Percentiles rank a stretch among this genome's conserved stretches.
These are phyloP conservation scores for Penicillium cinerascens DNA, from an alignment of 495 filamentous ascomycete genomes.

Conservation along the genomic window DNA sequence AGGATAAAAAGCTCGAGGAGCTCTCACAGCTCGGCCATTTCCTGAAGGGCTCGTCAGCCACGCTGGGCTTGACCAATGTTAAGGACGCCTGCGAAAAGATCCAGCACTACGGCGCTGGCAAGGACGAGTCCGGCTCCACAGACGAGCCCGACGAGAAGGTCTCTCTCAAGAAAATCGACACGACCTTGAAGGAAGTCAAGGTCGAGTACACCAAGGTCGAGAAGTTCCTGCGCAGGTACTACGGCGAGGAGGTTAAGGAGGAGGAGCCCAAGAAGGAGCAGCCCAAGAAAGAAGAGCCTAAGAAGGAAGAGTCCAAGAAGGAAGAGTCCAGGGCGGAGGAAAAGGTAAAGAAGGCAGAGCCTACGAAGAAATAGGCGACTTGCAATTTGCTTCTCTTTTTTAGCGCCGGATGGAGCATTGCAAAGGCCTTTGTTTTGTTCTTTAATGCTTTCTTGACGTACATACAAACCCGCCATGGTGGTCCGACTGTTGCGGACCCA, in stretches of 20 bases:
- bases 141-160: slow-evolving; percentile 59
- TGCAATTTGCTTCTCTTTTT: slow-evolving; percentile 13
- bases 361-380: slow-evolving; percentile 17
- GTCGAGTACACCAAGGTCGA: slow-evolving; percentile 74
- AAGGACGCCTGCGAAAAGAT: slow-evolving; percentile 94
- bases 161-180: slow-evolving; percentile 64
- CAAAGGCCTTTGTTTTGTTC: slow-evolving; percentile 14
- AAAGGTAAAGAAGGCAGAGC: not conserved
- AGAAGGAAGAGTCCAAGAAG: slow-evolving; percentile 12
- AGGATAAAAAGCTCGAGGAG: slow-evolving; percentile 58
- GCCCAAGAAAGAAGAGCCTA: slow-evolving; percentile 6
- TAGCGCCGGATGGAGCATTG: slow-evolving; percentile 36
- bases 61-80: slow-evolving; percentile 87
- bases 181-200: slow-evolving; percentile 67
- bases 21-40: slow-evolving; percentile 90
- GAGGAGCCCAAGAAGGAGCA: slow-evolving; percentile 11
- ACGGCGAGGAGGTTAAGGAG: slow-evolving; percentile 42
- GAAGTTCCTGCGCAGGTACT: slow-evolving; percentile 68
- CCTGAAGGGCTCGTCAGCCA: slow-evolving; percentile 96
- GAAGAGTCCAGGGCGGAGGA: slow-evolving; percentile 5
- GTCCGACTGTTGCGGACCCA: not conserved
- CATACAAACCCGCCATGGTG: slow-evolving; percentile 16
- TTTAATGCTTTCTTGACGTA: slow-evolving; percentile 21
- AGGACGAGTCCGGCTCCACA: slow-evolving; percentile 68
- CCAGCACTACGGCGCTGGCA: slow-evolving; percentile 79